phyloP scores from a whole-genome alignment of 495 filamentous ascomycete species.

The Xylaria flabelliformis region DNA sequence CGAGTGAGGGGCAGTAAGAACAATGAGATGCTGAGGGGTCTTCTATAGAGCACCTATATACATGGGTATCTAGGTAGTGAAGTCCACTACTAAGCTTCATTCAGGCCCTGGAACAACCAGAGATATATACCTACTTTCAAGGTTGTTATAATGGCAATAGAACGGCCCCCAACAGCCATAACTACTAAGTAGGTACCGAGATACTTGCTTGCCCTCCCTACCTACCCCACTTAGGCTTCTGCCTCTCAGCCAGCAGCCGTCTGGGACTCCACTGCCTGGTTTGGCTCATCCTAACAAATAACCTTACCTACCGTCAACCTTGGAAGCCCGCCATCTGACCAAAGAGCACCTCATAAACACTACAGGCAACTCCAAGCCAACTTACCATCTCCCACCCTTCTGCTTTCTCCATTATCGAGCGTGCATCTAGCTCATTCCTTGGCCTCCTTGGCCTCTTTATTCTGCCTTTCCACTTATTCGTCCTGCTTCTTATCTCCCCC shows the following conservation, averaged over 20 bases:
- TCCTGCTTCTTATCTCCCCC: background rate
- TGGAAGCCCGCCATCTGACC: background rate
- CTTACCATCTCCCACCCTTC: background rate
- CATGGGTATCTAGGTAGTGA: background rate
- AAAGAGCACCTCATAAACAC: background rate
- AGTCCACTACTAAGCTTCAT: background rate
- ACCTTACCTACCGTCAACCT: background rate
- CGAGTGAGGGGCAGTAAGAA: background rate
- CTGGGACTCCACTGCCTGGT: background rate
- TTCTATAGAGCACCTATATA: too few species aligned
- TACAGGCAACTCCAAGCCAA: background rate
- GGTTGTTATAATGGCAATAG: background rate
- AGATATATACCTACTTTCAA: too few species aligned
- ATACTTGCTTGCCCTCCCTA: background rate
- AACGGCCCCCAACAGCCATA: background rate
- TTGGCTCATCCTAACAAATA: background rate
- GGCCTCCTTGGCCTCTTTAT: background rate
- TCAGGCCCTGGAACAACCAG: background rate
- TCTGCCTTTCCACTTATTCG: background rate
- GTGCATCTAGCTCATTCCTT: background rate
- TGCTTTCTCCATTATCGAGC: conserved; percentile 9
- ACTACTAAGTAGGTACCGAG: background rate
- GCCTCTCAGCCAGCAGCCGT: background rate
- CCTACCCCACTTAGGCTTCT: conserved; percentile 3
- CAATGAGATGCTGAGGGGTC: background rate